phyloP scores from a whole-genome alignment of 768 basidiomycete genomes.

The Paxillus rubicundulus region DNA sequence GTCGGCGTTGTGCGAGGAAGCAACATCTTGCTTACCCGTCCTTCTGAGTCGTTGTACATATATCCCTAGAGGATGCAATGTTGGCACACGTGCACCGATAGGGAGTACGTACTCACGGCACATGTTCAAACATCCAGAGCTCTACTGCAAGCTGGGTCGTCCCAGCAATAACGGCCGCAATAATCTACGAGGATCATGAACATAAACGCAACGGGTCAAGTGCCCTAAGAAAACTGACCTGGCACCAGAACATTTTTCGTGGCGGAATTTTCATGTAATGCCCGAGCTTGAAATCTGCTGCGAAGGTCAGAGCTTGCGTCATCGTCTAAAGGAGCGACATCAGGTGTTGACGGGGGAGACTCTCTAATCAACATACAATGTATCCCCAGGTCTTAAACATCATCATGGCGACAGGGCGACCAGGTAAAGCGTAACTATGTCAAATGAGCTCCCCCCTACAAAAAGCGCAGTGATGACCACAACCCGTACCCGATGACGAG shows the following conservation, averaged over 20 bases:
- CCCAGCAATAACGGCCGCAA: constrained; percentile 66
- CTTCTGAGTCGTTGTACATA: constrained; percentile 45
- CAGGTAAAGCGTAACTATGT: constrained; percentile 62
- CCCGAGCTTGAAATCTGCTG: constrained; percentile 76
- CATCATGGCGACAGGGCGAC: constrained; percentile 79
- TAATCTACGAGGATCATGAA: constrained; percentile 36
- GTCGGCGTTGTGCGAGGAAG: neutral
- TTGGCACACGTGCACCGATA: neutral
- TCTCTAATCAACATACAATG: constrained; percentile 37
- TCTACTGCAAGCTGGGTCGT: constrained; percentile 77
- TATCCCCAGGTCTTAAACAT: constrained; percentile 85
- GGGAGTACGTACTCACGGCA: constrained; percentile 41
- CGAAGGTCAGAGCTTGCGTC: constrained; percentile 58
- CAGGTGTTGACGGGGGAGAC: neutral
- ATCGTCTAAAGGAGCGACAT: constrained; percentile 21
- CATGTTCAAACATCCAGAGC: constrained; percentile 63
- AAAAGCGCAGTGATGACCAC: neutral
- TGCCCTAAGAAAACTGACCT: constrained; percentile 36
- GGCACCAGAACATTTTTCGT: constrained; percentile 67
- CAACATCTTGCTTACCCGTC: constrained; percentile 28
- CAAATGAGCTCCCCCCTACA: neutral
- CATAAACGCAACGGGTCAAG: neutral
- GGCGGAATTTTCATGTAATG: constrained; percentile 67
- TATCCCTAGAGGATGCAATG: constrained; percentile 32
- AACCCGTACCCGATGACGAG: constrained; percentile 60